These are phyloP conservation scores for Meyerozyma athensensis DNA, from an alignment of 1,139 yeast genomes.

Conservation along the genomic window DNA sequence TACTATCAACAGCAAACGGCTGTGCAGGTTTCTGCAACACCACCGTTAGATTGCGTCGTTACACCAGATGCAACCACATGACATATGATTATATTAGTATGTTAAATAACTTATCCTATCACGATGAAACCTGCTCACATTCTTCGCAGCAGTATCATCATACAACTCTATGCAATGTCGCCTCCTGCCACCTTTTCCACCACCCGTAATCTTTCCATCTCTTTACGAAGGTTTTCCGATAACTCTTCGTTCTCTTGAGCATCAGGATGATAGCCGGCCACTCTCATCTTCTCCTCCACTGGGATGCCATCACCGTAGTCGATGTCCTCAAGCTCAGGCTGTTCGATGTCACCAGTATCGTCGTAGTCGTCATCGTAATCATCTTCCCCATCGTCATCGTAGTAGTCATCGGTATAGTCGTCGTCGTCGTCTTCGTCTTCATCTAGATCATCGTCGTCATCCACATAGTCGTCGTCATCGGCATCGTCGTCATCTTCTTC, in stretches of 20 bases:
- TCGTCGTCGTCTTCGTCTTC: slow-evolving; percentile 22
- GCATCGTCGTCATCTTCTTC: slow-evolving; percentile 26
- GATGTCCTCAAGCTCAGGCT: slow-evolving; percentile 9
- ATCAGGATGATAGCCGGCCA: slow-evolving; percentile 8
- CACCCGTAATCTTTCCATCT: slow-evolving; percentile 6
- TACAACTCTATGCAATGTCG: slow-evolving; percentile 4
- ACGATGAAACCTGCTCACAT: slow-evolving; percentile 9
- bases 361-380: slow-evolving; percentile 22
- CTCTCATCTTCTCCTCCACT: slow-evolving; percentile 10
- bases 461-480: slow-evolving; percentile 24
- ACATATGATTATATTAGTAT: too few relatives aligned
- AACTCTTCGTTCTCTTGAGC: slow-evolving; percentile 7
- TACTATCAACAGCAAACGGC: too few relatives aligned
- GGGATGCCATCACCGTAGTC: slow-evolving; percentile 12
- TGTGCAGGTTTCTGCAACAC: too few relatives aligned
- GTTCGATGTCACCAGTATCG: slow-evolving; percentile 8
- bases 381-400: slow-evolving; percentile 20
- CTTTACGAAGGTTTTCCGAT: slow-evolving; percentile 8
- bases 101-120: too few relatives aligned
- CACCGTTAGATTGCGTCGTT: too few relatives aligned
- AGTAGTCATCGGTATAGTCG: slow-evolving; percentile 20
- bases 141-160: slow-evolving; percentile 5
- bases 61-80: too few relatives aligned
- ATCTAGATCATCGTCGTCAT: slow-evolving; percentile 21
- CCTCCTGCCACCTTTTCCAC: slow-evolving; percentile 4